A percentile compares a stretch with the other conserved stretches of the same genome.
These are phyloP conservation scores for Blastobotrys chiropterorum DNA, from an alignment of 805 yeast species.

Conservation along the genomic window DNA sequence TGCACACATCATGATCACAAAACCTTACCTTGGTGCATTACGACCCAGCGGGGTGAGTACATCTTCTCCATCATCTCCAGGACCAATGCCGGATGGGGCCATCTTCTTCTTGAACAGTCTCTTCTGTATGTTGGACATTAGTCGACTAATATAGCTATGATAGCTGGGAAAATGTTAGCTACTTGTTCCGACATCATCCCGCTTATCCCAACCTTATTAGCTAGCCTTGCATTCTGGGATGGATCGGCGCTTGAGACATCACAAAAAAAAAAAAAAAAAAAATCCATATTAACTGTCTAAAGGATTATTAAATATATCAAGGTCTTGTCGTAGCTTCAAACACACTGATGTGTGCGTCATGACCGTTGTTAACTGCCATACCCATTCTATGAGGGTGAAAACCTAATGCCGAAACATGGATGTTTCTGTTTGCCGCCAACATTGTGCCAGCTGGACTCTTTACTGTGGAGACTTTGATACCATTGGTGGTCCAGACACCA, in stretches of 20 bases:
- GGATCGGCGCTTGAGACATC: too few species aligned
- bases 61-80: neutral
- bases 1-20: neutral
- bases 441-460: constrained; percentile 35
- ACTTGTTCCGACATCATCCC: too few species aligned
- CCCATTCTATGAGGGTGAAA: constrained; percentile 95
- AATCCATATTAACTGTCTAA: neutral
- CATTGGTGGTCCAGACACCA: constrained; percentile 80
- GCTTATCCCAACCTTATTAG: too few species aligned
- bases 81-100: neutral
- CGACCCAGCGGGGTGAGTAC: neutral
- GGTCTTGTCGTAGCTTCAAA: neutral
- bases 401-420: constrained; percentile 58
- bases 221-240: too few species aligned
- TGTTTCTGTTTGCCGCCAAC: constrained; percentile 27
- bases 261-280: too few species aligned
- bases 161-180: too few species aligned
- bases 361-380: constrained; percentile 78
- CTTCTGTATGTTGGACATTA: constrained; percentile 10
- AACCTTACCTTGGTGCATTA: neutral
- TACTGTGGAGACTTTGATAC: constrained; percentile 61
- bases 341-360: constrained; percentile 66
- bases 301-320: neutral
- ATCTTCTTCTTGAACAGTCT: constrained; percentile 14
- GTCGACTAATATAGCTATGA: neutral